These are phyloP conservation scores for Yueomyces sinensis DNA, from an alignment of 805 yeast genomes.

Conservation along the genomic window DNA sequence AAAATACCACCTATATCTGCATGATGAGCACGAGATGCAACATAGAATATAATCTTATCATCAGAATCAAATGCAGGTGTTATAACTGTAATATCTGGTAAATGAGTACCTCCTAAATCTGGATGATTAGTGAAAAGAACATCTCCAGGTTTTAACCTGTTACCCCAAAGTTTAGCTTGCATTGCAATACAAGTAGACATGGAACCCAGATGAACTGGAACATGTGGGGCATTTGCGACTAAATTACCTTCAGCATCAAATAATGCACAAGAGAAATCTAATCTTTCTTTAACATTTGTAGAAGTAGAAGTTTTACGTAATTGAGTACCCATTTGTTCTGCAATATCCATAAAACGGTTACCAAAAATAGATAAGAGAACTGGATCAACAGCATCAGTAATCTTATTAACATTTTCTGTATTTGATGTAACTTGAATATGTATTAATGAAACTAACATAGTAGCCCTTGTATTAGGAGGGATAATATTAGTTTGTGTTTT, in stretches of 20 bases:
- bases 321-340: slow-evolving; percentile 80
- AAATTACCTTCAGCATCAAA: slow-evolving; percentile 66
- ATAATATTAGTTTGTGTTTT: slow-evolving; percentile 70
- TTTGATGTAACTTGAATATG: slow-evolving; percentile 26
- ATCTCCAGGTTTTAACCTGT: slow-evolving; percentile 56
- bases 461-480: slow-evolving; percentile 47
- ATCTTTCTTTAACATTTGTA: slow-evolving; percentile 70
- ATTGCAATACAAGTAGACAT: slow-evolving; percentile 69
- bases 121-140: slow-evolving; percentile 73
- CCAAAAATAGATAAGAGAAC: slow-evolving; percentile 64
- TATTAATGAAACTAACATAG: slow-evolving; percentile 49
- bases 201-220: slow-evolving; percentile 78
- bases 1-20: slow-evolving; percentile 89
- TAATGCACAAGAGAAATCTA: slow-evolving; percentile 76
- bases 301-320: slow-evolving; percentile 69
- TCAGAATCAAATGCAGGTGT: slow-evolving; percentile 71
- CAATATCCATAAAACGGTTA: slow-evolving; percentile 80
- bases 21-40: slow-evolving; percentile 92
- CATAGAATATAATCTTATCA: slow-evolving; percentile 59
- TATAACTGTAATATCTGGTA: slow-evolving; percentile 84
- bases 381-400: slow-evolving; percentile 40
- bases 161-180: slow-evolving; percentile 55
- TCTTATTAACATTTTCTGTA: slow-evolving; percentile 5
- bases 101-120: slow-evolving; percentile 72
- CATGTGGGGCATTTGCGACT: slow-evolving; percentile 81